Conservation (phyloP, 2,329 filamentous ascomycete species). For the Pseudocercospora macadamiae region DNA sequence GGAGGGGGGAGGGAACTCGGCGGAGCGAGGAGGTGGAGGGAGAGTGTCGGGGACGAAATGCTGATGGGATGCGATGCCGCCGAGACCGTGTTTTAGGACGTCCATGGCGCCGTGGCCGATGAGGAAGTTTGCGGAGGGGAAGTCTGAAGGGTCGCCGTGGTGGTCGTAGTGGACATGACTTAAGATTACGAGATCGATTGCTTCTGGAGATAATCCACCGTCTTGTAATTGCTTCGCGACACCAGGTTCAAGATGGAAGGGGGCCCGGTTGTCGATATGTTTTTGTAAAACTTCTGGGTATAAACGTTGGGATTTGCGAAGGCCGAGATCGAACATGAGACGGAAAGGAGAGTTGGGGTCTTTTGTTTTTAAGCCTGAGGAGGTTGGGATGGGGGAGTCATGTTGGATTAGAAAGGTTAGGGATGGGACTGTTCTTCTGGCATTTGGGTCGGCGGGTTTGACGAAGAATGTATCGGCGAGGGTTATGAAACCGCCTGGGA, state of each 20-base stretch:
- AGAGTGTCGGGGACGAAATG: slow-evolving; percentile 50
- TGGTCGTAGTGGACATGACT: slow-evolving; percentile 63
- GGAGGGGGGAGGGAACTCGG: slow-evolving; percentile 46
- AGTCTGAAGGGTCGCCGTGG: slow-evolving; percentile 59
- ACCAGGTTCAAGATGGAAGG: slow-evolving; percentile 50
- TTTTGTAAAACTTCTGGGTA: slow-evolving; percentile 51
- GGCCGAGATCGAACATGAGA: slow-evolving; percentile 59
- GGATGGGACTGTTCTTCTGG: slow-evolving; percentile 55
- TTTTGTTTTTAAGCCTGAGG: slow-evolving; percentile 9
- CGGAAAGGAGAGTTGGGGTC: slow-evolving; percentile 32
- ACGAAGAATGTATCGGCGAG: slow-evolving; percentile 36
- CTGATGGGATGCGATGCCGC: slow-evolving; percentile 40
- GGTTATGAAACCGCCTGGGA: slow-evolving; percentile 38
- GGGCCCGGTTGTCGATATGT: slow-evolving; percentile 52
- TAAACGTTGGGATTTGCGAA: slow-evolving; percentile 49
- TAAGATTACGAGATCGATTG: slow-evolving; percentile 50
- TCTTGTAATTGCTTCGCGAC: slow-evolving; percentile 43
- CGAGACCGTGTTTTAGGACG: slow-evolving; percentile 41
- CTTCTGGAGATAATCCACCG: slow-evolving; percentile 42
- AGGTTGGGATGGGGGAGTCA: slow-evolving; percentile 34
- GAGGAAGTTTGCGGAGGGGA: slow-evolving; percentile 52
- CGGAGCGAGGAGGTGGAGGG: slow-evolving; percentile 44
- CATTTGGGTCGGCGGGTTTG: slow-evolving; percentile 43
- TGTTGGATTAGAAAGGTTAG: slow-evolving; percentile 58
- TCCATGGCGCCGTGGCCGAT: slow-evolving; percentile 54